A percentile compares a stretch with the other conserved stretches of the same genome.
These are phyloP conservation scores for Citrus sinensis DNA, from an alignment of 345 rosid genomes.

Conservation along the genomic window DNA sequence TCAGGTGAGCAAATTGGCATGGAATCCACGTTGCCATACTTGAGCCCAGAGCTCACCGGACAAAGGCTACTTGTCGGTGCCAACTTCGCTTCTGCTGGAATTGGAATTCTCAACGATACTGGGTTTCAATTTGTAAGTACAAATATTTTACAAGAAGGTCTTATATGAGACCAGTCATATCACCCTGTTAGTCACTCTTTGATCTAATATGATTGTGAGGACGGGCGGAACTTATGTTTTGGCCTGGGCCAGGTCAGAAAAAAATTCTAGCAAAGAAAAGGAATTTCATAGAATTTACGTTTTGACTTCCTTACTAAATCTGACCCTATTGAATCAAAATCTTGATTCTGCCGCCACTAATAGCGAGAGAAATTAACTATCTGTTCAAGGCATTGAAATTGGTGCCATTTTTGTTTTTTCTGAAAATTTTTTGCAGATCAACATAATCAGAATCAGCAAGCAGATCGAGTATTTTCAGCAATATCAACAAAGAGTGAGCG, in stretches of 20 bases:
- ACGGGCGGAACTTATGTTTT: no score
- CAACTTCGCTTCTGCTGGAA: slow-evolving; percentile 91
- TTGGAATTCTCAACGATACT: slow-evolving; percentile 86
- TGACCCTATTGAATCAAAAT: background rate
- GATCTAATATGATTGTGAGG: no score
- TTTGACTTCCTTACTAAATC: background rate
- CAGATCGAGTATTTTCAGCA: slow-evolving; percentile 68
- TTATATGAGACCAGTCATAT: background rate
- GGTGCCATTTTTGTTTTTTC: background rate
- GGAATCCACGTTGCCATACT: slow-evolving; percentile 70
- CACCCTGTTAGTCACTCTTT: background rate
- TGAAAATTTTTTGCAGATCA: slow-evolving; percentile 39
- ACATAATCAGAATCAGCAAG: slow-evolving; percentile 61
- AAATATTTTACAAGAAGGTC: background rate
- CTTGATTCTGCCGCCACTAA: no score
- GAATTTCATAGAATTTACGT: no score
- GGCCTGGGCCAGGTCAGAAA: no score
- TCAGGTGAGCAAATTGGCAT: slow-evolving; percentile 66
- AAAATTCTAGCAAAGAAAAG: no score
- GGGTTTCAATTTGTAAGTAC: slow-evolving; percentile 72
- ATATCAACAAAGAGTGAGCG: slow-evolving; percentile 56
- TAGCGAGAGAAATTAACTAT: background rate
- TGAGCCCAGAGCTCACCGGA: slow-evolving; percentile 66
- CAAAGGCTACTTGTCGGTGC: slow-evolving; percentile 70
- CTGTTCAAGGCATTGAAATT: background rate